Base-by-base conservation (phyloP, 352 stramenopile species). In the Elongisporangium prolatum region DNA sequence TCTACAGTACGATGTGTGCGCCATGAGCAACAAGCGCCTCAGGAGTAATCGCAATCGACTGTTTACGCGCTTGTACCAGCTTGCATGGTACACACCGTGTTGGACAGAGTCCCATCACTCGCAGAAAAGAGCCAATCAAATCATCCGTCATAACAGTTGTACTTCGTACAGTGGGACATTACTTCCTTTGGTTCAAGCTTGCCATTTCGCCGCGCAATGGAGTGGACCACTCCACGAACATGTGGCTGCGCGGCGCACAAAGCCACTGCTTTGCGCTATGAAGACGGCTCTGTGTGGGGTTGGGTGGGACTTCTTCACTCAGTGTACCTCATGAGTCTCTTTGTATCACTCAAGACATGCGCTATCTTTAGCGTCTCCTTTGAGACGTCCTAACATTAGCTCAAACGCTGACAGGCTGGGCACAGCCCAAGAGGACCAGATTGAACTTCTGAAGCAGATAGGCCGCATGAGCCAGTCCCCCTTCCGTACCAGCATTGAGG, bases 401-500 rank as follows among this genome's bases (percentile, higher is more conserved):
- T 9, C 28, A 8, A 14, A 9, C 28, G 9, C n/a, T n/a, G n/a
- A n/a, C n/a, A n/a, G n/a, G n/a, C n/a, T n/a, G n/a, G n/a, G n/a
- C n/a, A n/a, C n/a, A n/a, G n/a, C n/a, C n/a, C n/a, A n/a, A 8
- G 28, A 40, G 28, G 28, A 8, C 28, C 28, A 40, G 28, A n/a
- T n/a, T n/a, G n/a, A n/a, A n/a, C n/a, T n/a, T n/a, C n/a, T n/a
- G n/a, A n/a, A 34, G 4, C 25, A 34, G 4, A 8, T 8, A 34
- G 28, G 20, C 14, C 16, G 18, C n/a, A 74, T 74, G 67, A 71
- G 57, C 18, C 63, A 74, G 28, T 66, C 67, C 18, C 59, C 56
- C 7, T 25, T 51, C 21, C 56, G 59, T 44, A 34, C 52, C n/a
- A 56, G 57, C 17, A 40, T 62, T 8, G 65, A 68, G 61, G 65